A percentile compares a stretch with the other conserved stretches of the same genome.
phyloP scores from a whole-genome alignment of 306 rosid genomes.

The Ziziphus jujuba region DNA sequence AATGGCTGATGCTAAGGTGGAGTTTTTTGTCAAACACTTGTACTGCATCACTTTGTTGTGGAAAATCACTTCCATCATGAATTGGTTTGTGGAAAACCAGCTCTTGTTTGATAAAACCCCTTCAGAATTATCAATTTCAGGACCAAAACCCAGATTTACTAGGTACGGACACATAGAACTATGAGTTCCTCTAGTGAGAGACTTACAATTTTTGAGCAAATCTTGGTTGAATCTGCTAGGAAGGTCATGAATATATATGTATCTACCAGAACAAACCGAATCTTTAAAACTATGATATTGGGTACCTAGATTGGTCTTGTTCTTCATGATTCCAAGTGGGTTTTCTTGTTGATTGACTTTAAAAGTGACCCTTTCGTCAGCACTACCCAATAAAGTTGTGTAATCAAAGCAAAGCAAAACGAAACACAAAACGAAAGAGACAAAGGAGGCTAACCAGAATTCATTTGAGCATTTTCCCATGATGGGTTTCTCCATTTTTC shows the following conservation, averaged over 20 bases:
- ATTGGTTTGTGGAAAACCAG: slow-evolving; percentile 83
- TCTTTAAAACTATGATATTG: slow-evolving; percentile 11
- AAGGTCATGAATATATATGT: slow-evolving; percentile 57
- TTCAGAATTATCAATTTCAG: slow-evolving; percentile 28
- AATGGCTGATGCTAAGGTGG: slow-evolving; percentile 64
- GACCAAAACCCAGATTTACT: slow-evolving; percentile 66
- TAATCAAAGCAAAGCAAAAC: slow-evolving; percentile 42
- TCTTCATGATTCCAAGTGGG: slow-evolving; percentile 18
- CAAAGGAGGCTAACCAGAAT: slow-evolving; percentile 42
- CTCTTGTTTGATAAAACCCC: slow-evolving; percentile 42
- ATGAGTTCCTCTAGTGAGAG: slow-evolving; percentile 74
- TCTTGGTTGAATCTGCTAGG: slow-evolving; percentile 65
- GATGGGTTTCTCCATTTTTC: slow-evolving; percentile 46
- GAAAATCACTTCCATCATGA: slow-evolving; percentile 74
- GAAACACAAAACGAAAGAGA: slow-evolving; percentile 41
- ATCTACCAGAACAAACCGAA: slow-evolving; percentile 53
- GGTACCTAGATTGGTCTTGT: slow-evolving; percentile 8
- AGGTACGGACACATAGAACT: slow-evolving; percentile 66
- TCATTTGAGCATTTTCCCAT: slow-evolving; percentile 34
- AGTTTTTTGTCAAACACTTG: slow-evolving; percentile 61
- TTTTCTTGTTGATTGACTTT: slow-evolving; percentile 18
- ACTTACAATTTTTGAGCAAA: slow-evolving; percentile 47
- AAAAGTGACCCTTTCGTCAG: slow-evolving; percentile 24
- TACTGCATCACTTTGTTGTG: slow-evolving; percentile 69
- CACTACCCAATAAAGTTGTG: slow-evolving; percentile 27